phyloP scores from a whole-genome alignment of 2,329 filamentous ascomycete species.

The Nemania abortiva region DNA sequence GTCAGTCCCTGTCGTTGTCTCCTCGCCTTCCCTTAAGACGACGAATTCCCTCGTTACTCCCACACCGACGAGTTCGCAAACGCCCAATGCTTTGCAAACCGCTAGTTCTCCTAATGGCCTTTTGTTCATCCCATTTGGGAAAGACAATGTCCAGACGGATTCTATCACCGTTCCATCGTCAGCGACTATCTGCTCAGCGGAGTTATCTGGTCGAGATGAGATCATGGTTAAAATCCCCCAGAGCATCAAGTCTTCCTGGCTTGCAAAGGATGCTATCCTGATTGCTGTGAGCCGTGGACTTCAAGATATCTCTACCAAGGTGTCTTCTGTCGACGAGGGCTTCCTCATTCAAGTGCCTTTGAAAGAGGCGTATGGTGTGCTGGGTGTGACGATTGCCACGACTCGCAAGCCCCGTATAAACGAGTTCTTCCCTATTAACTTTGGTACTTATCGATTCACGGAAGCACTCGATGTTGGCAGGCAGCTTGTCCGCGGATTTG shows the following conservation, averaged over 20 bases:
- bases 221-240: slow-evolving; percentile 67
- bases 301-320: slow-evolving; percentile 61
- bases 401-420: slow-evolving; percentile 70
- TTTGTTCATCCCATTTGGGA: slow-evolving; percentile 57
- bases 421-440: slow-evolving; percentile 71
- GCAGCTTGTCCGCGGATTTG: slow-evolving; percentile 55
- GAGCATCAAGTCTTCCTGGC: slow-evolving; percentile 65
- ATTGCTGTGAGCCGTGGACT: slow-evolving; percentile 66
- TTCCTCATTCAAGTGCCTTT: slow-evolving; percentile 65
- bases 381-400: slow-evolving; percentile 70
- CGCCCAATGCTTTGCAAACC: slow-evolving; percentile 51
- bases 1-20: slow-evolving; percentile 46
- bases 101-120: slow-evolving; percentile 52
- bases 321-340: slow-evolving; percentile 62
- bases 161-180: slow-evolving; percentile 47
- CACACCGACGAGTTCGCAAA: slow-evolving; percentile 50
- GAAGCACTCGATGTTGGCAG: slow-evolving; percentile 60
- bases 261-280: slow-evolving; percentile 67
- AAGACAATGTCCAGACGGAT: slow-evolving; percentile 51
- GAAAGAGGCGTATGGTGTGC: slow-evolving; percentile 67
- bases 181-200: slow-evolving; percentile 59
- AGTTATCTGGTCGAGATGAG: slow-evolving; percentile 61
- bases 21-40: slow-evolving; percentile 41
- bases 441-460: slow-evolving; percentile 63
- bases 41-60: slow-evolving; percentile 43